phyloP scores from a whole-genome alignment of 2,329 filamentous ascomycete genomes.

The Dothideomycetes sp. region DNA sequence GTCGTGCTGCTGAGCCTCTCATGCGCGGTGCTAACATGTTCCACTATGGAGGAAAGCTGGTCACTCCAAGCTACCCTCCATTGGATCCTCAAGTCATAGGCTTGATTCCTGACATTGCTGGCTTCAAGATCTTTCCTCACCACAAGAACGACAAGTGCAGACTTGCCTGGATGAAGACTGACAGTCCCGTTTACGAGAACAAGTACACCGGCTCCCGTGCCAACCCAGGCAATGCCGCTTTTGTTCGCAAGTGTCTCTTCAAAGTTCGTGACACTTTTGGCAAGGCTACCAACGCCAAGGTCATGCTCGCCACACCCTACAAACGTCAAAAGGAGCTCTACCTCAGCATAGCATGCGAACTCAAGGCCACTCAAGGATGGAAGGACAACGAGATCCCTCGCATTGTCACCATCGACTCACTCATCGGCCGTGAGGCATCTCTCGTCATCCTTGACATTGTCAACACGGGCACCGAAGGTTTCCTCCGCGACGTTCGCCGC shows the following conservation, averaged over 20 bases:
- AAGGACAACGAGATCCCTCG: neutral
- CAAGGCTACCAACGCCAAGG: neutral
- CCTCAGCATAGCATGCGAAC: neutral
- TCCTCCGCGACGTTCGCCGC: neutral
- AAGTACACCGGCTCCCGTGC: neutral
- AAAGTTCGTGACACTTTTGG: neutral
- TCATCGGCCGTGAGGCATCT: neutral
- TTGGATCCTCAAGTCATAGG: neutral
- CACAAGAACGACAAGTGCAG: neutral
- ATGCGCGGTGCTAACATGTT: neutral
- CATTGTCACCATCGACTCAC: neutral
- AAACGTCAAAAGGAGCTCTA: slow-evolving; percentile 1
- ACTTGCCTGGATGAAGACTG: neutral
- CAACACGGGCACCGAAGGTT: slow-evolving; percentile 1
- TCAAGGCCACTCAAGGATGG: neutral
- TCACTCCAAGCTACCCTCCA: neutral
- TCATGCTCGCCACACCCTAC: slow-evolving; percentile 1
- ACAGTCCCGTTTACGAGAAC: neutral
- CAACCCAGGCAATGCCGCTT: neutral
- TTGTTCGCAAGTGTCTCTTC: neutral
- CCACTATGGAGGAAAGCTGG: neutral
- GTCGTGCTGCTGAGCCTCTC: neutral
- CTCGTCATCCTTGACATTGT: slow-evolving; percentile 2
- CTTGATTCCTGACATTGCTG: neutral
- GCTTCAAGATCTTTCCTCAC: neutral